Base-by-base conservation (phyloP, 2,329 filamentous ascomycete genomes). In the Colletotrichum scovillei region DNA sequence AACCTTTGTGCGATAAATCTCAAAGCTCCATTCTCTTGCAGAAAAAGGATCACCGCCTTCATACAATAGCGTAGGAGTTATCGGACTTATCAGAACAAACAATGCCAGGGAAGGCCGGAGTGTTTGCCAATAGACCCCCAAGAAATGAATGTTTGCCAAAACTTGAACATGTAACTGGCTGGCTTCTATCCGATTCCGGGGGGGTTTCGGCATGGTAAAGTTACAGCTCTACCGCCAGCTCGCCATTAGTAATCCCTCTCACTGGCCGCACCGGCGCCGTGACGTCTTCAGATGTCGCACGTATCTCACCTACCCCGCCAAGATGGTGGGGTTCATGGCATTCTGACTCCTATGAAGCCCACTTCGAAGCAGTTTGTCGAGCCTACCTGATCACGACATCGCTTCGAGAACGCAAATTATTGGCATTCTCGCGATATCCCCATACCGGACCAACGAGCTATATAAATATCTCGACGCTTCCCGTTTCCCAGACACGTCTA, bases 331-430 rank as follows among this genome's bases (percentile, higher is more conserved):
- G 71, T 71, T 8, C 42, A 49, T 22, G 42, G 19, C 42, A 19
- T 56, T 38, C 38, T 38, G 28, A 22, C n/a, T 55, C 57, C 58
- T 28, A 26, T 16, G 66, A 6, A 42, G 35, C 30, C 69, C 70
- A 69, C 70, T 64, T n/a, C 28, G 38, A 42, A 55, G 22, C 26
- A 57, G 30, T n/a, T 53, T 24, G 22, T n/a, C 35, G 38, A 69
- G 70, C 62, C 67, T 65, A 62, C 65, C 56, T 70, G 55, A 70
- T 73, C 70, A 73, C 70, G 71, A 66, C 71, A 66, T 73, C 46
- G 59, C 66, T 26, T 67, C 24, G 56, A 22, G 14, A 46, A 62
- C 35, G 5, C 28, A 56, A 55, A 38, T 30, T 28, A 38, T 14
- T 72, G 19, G 26, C 22, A 70, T 57, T 19, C 42, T 24, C 46